Base-by-base conservation (phyloP, 2,329 filamentous ascomycete genomes). In the Achaetomium macrosporum region DNA sequence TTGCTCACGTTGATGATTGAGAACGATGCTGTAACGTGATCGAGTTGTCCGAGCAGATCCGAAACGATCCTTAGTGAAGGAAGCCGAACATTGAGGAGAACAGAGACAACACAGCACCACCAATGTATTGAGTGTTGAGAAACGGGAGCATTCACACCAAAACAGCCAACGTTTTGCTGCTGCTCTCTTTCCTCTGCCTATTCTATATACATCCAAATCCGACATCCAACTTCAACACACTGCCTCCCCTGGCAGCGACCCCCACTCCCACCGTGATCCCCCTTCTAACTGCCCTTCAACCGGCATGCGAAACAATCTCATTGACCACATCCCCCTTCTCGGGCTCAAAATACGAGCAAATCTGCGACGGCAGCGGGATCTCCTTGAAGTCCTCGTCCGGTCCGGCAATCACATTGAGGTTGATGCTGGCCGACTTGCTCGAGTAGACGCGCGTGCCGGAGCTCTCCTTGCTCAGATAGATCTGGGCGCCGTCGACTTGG, bases 281-380 rank as follows among this genome's bases (percentile, higher is more conserved):
- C 16, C 37, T n/a, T 6, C 25, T 2, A 15, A 2, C 25, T n/a
- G 5, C 20, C 25, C 42, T 31, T 65, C 77, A 96, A 52, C 92
- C 91, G 58, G 88, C 83, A 73, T 97, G 92, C 64, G 93, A 90
- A 16, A 99, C 93, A 69, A 99, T 97, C 78, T 97, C 92, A 65
- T 84, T 96, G 29, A 92, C 80, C 58, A 97, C 67, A 59, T 87
- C 83, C 19, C 88, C 87, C 70, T 90, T 81, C 47, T 67, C 75
- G 69, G 85, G 67, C 53, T 88, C 74, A 81, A 77, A 79, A 77
- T 88, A 76, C 66, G 90, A 82, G 69, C 90, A 84, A 64, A 96
- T 87, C 76, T 99, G 93, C 65, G 91, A 89, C 0, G 93, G 93
- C 55, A 97, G 70, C 1, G 93, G 85, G 49, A 88, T 80, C 72